phyloP scores from a whole-genome alignment of 2,329 filamentous ascomycete genomes.

The Thyridium curvatum region DNA sequence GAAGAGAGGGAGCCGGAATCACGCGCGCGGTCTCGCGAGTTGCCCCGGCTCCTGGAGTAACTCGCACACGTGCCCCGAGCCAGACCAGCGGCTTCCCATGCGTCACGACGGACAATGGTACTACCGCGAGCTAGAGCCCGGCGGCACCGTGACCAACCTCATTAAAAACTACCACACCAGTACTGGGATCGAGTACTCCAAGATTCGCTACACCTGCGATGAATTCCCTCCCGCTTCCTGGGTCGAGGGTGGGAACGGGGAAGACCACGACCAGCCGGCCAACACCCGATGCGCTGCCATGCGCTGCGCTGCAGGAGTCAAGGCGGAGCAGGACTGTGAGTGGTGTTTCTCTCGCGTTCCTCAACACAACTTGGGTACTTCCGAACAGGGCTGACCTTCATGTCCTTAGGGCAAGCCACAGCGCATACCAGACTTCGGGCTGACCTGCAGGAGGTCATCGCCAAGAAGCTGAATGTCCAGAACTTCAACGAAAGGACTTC shows the following conservation, averaged over 20 bases:
- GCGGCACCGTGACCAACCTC: constrained; percentile 4
- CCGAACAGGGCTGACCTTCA: too few species aligned
- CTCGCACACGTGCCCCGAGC: constrained; percentile 6
- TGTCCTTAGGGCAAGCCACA: too few species aligned
- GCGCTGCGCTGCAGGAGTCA: constrained; percentile 5
- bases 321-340: constrained; percentile 11
- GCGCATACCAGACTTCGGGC: too few species aligned
- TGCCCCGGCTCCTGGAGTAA: constrained; percentile 6
- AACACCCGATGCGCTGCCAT: constrained; percentile 10
- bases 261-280: neutral
- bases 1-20: constrained; percentile 1
- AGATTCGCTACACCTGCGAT: constrained; percentile 18
- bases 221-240: constrained; percentile 20
- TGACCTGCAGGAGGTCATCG: too few species aligned
- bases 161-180: neutral
- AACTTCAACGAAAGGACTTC: too few species aligned
- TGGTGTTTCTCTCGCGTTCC: too few species aligned
- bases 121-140: constrained; percentile 7
- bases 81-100: constrained; percentile 6
- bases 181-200: constrained; percentile 4
- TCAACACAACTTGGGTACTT: too few species aligned
- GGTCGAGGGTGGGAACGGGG: constrained; percentile 17
- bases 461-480: too few species aligned
- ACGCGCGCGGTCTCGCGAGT: too few species aligned
- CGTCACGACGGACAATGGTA: constrained; percentile 11